Evolutionary conservation across 495 filamentous ascomycete genomes (phyloP), one percentile per base, ranked within the genome.

Genomic region (Podospora fimiseda): DNA sequence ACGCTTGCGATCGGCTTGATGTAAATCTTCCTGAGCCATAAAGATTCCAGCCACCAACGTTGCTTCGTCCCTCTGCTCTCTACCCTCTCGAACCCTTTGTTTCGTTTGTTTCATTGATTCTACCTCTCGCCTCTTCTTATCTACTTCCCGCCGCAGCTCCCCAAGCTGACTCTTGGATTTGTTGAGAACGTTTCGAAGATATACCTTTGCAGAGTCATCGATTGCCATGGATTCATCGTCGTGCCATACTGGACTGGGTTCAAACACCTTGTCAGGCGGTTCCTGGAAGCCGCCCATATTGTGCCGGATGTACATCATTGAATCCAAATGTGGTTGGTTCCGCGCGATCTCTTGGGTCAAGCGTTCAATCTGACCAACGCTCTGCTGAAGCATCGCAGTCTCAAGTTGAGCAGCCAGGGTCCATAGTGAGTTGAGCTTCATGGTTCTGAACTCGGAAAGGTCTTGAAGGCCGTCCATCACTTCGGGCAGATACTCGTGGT

Each of bases 241-340:
- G 62, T 95, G 88, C 94, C 94, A 99, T 45, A 99, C 84, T 5
- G 91, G 90, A 66, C 91, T 96, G 1, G 93, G 88, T 69, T 99
- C 94, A 60, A 99, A 99, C 13, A 69, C 74, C 62, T 95, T 81
- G 70, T 94, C 83, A 6, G 74, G 54, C 1, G 94, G 94, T 63
- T 97, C 94, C 56, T 87, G 82, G 70, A 85, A 90, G 52, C 78
- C 71, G 37, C 78, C 80, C 55, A 85, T 82, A 59, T 99, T 99
- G 69, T 99, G 93, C 50, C 85, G 83, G 36, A 91, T 81, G 69
- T 94, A 99, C 94, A 99, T 99, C 74, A 92, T 87, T 22, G 90
- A 94, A 65, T 99, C 94, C 7, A 97, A 77, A 13, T 81, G 76
- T 1, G 94, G 93, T 48, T 86, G 78, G 61, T 99, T 99, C 27